phyloP scores from a whole-genome alignment of 106 monocot genomes.

The Phalaenopsis aphrodite region DNA sequence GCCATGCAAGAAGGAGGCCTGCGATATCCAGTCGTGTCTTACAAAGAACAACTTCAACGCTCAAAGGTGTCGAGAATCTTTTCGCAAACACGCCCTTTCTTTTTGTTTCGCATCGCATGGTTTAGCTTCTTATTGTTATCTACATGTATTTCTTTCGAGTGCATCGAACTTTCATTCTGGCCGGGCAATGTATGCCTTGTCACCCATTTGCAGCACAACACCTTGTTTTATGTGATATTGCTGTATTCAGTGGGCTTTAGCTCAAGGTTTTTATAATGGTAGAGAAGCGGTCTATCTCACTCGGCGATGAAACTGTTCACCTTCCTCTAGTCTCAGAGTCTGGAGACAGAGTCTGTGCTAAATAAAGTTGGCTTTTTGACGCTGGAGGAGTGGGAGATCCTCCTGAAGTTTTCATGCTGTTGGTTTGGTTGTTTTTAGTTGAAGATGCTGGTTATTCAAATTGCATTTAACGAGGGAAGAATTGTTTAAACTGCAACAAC shows the following conservation, averaged over 20 bases:
- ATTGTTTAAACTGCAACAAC: neutral
- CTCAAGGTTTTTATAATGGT: neutral
- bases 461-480: neutral
- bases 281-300: neutral
- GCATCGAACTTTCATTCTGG: neutral
- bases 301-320: too few relatives aligned
- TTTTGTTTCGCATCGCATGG: neutral
- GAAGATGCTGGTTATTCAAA: neutral
- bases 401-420: too few relatives aligned
- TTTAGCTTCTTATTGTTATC: neutral
- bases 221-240: neutral
- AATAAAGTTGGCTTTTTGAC: neutral
- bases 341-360: too few relatives aligned
- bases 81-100: neutral
- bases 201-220: neutral
- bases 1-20: constrained; percentile 95
- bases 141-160: neutral
- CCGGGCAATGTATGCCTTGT: neutral
- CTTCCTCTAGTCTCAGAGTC: neutral
- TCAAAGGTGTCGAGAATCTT: constrained; percentile 29
- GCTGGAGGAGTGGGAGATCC: too few relatives aligned
- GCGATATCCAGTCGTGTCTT: constrained; percentile 96
- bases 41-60: constrained; percentile 88
- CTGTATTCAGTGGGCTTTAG: neutral
- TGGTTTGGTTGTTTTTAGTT: too few relatives aligned